phyloP scores from a whole-genome alignment of 257 asterid species.

The Thymus mandschuricus region DNA sequence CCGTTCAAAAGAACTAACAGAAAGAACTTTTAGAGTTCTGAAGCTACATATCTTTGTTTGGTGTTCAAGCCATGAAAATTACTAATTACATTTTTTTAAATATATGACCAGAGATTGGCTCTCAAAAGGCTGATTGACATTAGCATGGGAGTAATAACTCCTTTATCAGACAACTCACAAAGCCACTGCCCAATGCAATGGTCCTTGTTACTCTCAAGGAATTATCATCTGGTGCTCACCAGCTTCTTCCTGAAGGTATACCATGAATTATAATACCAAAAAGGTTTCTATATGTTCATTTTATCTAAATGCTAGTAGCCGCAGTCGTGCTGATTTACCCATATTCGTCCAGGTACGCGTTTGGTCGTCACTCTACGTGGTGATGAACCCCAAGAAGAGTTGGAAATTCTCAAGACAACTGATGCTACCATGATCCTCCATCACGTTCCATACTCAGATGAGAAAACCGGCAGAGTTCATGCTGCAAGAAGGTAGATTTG shows the following conservation, averaged over 20 bases:
- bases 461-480: constrained; percentile 85
- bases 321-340: constrained; percentile 21
- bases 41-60: neutral
- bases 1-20: neutral
- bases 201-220: constrained; percentile 81
- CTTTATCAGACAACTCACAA: constrained; percentile 88
- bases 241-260: constrained; percentile 88
- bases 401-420: constrained; percentile 67
- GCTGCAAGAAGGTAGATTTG: constrained; percentile 81
- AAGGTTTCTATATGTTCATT: constrained; percentile 10
- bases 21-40: neutral
- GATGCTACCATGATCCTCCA: constrained; percentile 90
- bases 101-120: constrained; percentile 72
- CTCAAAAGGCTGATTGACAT: constrained; percentile 87
- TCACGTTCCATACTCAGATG: constrained; percentile 72
- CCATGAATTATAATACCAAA: constrained; percentile 18
- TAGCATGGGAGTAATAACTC: constrained; percentile 96
- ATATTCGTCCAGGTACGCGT: constrained; percentile 66
- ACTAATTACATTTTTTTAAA: constrained; percentile 33
- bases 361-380: constrained; percentile 81
- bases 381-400: constrained; percentile 75
- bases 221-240: constrained; percentile 80
- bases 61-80: neutral
- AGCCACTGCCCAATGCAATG: constrained; percentile 82
- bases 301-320: neutral